Conservation (phyloP, 179 eudicot species). For the Beta macrorhiza region DNA sequence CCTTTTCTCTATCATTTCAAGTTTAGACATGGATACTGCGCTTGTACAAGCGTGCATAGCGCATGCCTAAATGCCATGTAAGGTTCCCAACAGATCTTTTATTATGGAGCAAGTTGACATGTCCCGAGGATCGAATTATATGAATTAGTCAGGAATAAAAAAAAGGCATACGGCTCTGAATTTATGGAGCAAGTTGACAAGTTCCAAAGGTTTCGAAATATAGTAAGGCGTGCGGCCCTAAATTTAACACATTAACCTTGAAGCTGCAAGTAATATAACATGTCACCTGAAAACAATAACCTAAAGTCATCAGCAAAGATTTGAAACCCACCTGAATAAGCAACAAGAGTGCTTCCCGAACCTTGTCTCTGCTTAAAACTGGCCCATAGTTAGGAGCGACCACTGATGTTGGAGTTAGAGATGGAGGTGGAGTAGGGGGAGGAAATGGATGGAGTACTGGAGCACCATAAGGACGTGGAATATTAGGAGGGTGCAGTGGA, state of each 20-base stretch:
- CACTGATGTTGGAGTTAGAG: conserved; percentile 60
- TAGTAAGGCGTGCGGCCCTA: neutral
- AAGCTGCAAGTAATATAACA: neutral
- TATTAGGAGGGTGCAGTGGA: conserved; percentile 57
- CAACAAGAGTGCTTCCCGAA: conserved; percentile 68
- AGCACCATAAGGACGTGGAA: conserved; percentile 64
- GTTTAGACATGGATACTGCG: neutral
- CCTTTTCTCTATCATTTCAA: neutral
- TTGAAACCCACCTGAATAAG: conserved; percentile 70
- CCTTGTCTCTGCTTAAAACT: conserved; percentile 66
- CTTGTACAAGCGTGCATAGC: neutral
- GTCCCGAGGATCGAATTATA: neutral
- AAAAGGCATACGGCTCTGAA: too few species aligned
- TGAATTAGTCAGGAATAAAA: too few species aligned
- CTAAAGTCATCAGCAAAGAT: neutral
- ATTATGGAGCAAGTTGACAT: neutral
- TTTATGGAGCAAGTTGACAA: neutral
- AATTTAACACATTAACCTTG: neutral
- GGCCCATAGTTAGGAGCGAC: conserved; percentile 47
- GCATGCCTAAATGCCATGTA: neutral
- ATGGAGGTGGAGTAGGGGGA: conserved; percentile 80
- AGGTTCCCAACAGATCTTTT: neutral
- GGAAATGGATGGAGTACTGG: conserved; percentile 94
- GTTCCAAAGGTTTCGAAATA: neutral
- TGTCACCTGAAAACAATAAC: neutral